Conservation (phyloP, 83 land plant species). For the Picea engelmannii region DNA sequence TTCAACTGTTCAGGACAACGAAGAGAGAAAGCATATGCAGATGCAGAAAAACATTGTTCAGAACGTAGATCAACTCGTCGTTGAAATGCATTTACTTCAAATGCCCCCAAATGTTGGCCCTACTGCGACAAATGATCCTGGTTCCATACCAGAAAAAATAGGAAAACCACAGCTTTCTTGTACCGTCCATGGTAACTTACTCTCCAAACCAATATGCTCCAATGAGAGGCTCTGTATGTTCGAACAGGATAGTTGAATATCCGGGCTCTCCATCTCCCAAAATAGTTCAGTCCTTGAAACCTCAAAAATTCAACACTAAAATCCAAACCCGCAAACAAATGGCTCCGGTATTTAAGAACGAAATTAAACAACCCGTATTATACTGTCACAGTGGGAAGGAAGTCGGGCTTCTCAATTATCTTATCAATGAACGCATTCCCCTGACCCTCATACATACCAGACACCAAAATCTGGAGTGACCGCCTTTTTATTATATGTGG, state of each 20-base stretch:
- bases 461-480: not conserved
- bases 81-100: not conserved
- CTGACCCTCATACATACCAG: not conserved
- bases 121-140: no score
- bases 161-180: constrained; percentile 5
- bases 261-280: constrained; percentile 3
- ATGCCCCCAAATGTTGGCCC: not conserved
- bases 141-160: not conserved
- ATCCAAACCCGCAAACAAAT: constrained; percentile 3
- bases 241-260: no score
- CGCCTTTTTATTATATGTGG: not conserved
- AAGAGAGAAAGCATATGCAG: not conserved
- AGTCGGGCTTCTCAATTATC: no score
- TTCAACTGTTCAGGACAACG: not conserved
- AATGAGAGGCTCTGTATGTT: no score
- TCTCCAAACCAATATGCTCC: not conserved
- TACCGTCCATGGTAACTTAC: constrained; percentile 8
- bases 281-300: not conserved
- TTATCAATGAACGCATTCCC: not conserved
- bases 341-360: not conserved
- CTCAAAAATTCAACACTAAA: not conserved
- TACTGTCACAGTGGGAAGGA: no score
- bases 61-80: not conserved
- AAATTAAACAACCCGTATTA: no score
- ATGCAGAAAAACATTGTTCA: not conserved